Evolutionary conservation across 1,284 basidiomycete genomes (phyloP), one percentile per base, ranked within the genome.

Genomic region (Ustilago cynodontis): DNA sequence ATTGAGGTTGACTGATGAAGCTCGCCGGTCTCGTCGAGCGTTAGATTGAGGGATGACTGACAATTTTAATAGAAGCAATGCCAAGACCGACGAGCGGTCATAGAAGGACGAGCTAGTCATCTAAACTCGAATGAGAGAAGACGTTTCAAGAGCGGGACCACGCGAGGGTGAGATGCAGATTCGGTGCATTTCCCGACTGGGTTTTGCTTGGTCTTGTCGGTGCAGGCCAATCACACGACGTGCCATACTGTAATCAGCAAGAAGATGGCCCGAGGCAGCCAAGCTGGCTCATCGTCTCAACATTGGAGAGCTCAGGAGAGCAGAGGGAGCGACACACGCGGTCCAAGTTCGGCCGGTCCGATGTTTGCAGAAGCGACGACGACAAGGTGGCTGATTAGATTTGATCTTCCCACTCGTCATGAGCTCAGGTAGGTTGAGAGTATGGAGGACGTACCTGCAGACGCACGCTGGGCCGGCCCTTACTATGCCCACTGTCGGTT

Each of bases 151-250:
- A 28, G 3, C 24, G 14, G 24, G 16, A 39, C 14, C n/a, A 33
- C 35, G 35, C 20, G 53, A 13, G 1, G 35, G 2, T 41, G 53
- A 54, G 53, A 24, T 54, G 55, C 43, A 33, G 24, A 24, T 33
- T n/a, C 45, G 57, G 57, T 45, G 57, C 45, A 16, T 50, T 28
- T n/a, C 5, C 57, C 57, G 57, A 59, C 7, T 9, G 52, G 4
- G 5, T 18, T 43, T 20, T 18, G 6, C 41, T 8, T 26, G 29
- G 33, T 55, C 53, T 57, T 33, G 47, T 57, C 55, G 26, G 2
- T 13, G 4, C 1, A 35, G 29, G 29, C 55, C 41, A 57, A 57
- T 57, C 41, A 57, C 11, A 28, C n/a, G n/a, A n/a, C n/a, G n/a
- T 8, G 24, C 37, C 10, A n/a, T 10, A 4, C 16, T 22, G 20